Conservation (phyloP, 305 asterid species). For the Fraxinus paxiana region DNA sequence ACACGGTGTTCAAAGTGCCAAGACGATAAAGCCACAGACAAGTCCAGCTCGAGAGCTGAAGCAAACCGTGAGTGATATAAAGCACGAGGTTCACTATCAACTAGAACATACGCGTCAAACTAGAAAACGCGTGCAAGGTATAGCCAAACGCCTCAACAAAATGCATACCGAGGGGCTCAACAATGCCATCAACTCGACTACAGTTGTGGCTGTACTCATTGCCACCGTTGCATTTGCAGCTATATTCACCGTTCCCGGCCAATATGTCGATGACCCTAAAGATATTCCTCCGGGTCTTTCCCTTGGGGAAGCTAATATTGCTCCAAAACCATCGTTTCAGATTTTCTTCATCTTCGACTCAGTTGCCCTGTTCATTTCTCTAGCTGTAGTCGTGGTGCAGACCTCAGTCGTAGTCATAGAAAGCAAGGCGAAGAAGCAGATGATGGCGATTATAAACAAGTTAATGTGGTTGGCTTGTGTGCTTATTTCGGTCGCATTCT, state of each 20-base stretch:
- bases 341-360: conserved; percentile 29
- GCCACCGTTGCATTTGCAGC: conserved; percentile 35
- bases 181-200: conserved; percentile 34
- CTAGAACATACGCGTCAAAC: conserved; percentile 29
- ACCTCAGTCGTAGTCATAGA: conserved; percentile 34
- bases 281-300: conserved; percentile 17
- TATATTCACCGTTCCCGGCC: conserved; percentile 29
- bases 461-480: conserved; percentile 35
- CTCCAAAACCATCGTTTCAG: conserved; percentile 16
- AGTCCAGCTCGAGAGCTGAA: conserved; percentile 30
- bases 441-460: conserved; percentile 34
- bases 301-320: conserved; percentile 33
- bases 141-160: conserved; percentile 32
- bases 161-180: conserved; percentile 32
- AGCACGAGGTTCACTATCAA: conserved; percentile 31
- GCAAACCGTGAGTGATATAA: conserved; percentile 32
- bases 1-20: conserved; percentile 24
- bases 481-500: conserved; percentile 29
- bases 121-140: conserved; percentile 28
- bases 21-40: conserved; percentile 19
- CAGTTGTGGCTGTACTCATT: conserved; percentile 33
- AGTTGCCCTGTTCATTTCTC: conserved; percentile 26
- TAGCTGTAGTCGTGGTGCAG: conserved; percentile 35
- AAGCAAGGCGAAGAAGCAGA: conserved; percentile 32
- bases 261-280: conserved; percentile 21